Percentiles rank a stretch among this genome's conserved stretches.
phyloP scores from a whole-genome alignment of 2,329 filamentous ascomycete genomes.

The Aspergillus nomiae region DNA sequence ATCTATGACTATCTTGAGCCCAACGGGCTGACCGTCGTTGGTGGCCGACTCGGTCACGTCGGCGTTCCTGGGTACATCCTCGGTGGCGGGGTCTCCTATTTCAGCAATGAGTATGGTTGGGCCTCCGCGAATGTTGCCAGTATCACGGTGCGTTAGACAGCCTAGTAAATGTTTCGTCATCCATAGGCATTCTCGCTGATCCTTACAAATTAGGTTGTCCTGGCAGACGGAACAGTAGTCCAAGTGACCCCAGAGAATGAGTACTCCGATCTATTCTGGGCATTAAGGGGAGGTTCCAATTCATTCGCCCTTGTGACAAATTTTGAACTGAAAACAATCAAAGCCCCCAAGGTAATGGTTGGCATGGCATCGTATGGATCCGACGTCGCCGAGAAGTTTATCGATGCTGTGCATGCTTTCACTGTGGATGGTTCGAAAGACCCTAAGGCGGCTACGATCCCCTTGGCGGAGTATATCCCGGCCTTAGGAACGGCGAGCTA shows the following conservation, averaged over 20 bases:
- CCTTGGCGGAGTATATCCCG: not conserved
- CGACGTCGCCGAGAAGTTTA: not conserved
- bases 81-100: not conserved
- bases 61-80: constrained; percentile 1
- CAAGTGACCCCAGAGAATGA: not conserved
- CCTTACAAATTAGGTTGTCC: not conserved
- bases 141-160: not conserved
- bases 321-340: constrained; percentile 6
- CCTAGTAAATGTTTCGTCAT: not conserved
- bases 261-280: constrained; percentile 6
- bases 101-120: constrained; percentile 3
- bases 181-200: not conserved
- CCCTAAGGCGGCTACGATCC: not conserved
- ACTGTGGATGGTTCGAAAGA: not conserved
- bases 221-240: not conserved
- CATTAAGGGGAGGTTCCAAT: constrained; percentile 1
- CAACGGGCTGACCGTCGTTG: not conserved
- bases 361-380: not conserved
- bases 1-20: constrained; percentile 4
- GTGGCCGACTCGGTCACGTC: constrained; percentile 3
- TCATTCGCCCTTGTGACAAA: constrained; percentile 2
- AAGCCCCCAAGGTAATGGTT: not conserved
- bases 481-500: not conserved
- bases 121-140: constrained; percentile 1
- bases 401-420: constrained; percentile 1